Base-by-base conservation (phyloP, 176 grass and related monocot species). In the Ampelocalamus luodianensis region DNA sequence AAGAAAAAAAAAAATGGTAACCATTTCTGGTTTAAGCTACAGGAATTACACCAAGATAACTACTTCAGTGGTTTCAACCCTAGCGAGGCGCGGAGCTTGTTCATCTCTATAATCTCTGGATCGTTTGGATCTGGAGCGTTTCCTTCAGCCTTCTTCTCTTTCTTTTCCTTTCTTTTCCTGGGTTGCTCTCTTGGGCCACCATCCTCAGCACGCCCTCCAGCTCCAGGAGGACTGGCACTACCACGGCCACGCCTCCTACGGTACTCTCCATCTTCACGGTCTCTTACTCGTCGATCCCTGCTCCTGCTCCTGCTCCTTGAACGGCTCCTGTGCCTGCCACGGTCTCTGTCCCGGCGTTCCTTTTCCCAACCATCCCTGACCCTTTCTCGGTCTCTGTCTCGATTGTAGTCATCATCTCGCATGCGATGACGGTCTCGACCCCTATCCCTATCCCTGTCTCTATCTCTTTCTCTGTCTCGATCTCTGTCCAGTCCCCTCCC, bases 81-180 rank as follows among this genome's bases (percentile, higher is more conserved):
- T 34, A 94, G 78, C 6, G 87, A 89, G 20, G 92, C 92, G 1
- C 92, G 66, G 5, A 94, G 77, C 77, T 91, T 94, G 84, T 94
- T 94, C 76, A 91, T 91, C 76, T 91, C 92, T 24, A 91, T 86
- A 62, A 94, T 94, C 84, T 91, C 92, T 3, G 92, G 92, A 79
- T 94, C 92, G 51, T 88, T 80, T 16, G 85, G 81, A 85, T 91
- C 92, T 2, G 89, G 89, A 63, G 70, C 89, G 17, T 84, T 91
- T 27, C 92, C 81, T 40, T 85, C 87, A 39, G 42, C 85, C 79
- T 91, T 94, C 79, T 91, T 94, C 80, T 90, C 91, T 82, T 90
- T 95, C 93, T 92, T 95, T 53, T 95, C 93, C 59, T 90, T 95
- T 65, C 76, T 90, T 65, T 76, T 86, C 88, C 88, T 95, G 0